phyloP scores from a whole-genome alignment of 2,329 filamentous ascomycete species.

The Aspergillus bombycis region DNA sequence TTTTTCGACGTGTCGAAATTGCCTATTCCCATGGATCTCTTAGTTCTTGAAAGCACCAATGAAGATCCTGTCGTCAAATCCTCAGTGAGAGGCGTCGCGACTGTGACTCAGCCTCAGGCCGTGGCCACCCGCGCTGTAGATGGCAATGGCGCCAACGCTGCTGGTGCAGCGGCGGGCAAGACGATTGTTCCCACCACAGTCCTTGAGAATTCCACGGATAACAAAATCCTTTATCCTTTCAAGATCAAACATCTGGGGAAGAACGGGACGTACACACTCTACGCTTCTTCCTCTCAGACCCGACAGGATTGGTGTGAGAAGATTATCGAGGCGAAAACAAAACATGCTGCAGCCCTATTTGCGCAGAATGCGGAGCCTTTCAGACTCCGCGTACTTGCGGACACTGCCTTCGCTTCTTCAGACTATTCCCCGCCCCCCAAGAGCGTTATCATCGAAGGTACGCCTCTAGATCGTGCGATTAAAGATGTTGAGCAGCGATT shows the following conservation, averaged over 20 bases:
- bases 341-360: conserved; percentile 84
- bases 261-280: conserved; percentile 82
- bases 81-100: conserved; percentile 69
- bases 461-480: conserved; percentile 88
- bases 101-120: conserved; percentile 59
- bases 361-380: conserved; percentile 96
- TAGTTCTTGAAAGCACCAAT: conserved; percentile 88
- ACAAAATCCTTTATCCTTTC: conserved; percentile 90
- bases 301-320: conserved; percentile 89
- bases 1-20: conserved; percentile 91
- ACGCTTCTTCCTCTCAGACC: conserved; percentile 74
- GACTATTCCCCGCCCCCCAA: conserved; percentile 59
- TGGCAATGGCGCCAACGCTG: conserved; percentile 66
- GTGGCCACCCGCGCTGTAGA: conserved; percentile 44
- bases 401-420: conserved; percentile 71
- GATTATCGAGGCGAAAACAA: conserved; percentile 92
- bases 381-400: conserved; percentile 85
- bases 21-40: conserved; percentile 93
- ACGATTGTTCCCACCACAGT: conserved; percentile 52
- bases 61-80: conserved; percentile 88
- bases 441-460: conserved; percentile 81
- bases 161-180: conserved; percentile 60
- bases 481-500: conserved; percentile 82
- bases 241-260: conserved; percentile 93
- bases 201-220: conserved; percentile 65